These are phyloP conservation scores for Gossypium turneri DNA, from an alignment of 345 rosid genomes.

Conservation along the genomic window DNA sequence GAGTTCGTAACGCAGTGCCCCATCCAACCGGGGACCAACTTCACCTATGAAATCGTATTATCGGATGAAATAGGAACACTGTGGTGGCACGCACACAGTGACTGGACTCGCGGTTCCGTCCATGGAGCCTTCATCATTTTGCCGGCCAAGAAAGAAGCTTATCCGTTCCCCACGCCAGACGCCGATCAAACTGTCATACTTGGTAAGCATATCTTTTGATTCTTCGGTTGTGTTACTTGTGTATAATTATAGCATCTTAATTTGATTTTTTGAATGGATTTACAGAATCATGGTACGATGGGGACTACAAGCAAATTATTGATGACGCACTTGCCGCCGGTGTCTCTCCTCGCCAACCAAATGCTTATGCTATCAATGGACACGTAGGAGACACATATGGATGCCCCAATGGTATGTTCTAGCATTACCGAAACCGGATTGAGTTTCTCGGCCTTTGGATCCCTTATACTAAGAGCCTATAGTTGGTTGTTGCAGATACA, in stretches of 20 bases:
- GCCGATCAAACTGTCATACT: slow-evolving; percentile 31
- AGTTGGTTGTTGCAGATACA: slow-evolving; percentile 5
- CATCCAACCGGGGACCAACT: slow-evolving; percentile 33
- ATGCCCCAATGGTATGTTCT: no score
- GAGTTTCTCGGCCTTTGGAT: no score
- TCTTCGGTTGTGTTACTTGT: neutral
- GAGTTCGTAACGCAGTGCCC: slow-evolving; percentile 3
- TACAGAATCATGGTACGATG: slow-evolving; percentile 22
- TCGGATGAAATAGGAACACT: slow-evolving; percentile 36
- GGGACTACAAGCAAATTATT: slow-evolving; percentile 4
- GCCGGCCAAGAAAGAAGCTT: slow-evolving; percentile 22
- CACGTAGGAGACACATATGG: neutral
- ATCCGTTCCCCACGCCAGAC: slow-evolving; percentile 28
- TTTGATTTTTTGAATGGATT: neutral
- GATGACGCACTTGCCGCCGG: neutral
- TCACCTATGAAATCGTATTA: slow-evolving; percentile 22
- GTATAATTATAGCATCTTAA: neutral
- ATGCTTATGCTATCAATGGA: no score
- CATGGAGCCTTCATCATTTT: slow-evolving; percentile 36
- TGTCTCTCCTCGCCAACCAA: no score
- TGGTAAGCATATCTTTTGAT: slow-evolving; percentile 10
- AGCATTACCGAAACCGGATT: no score
- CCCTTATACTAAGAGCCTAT: neutral
- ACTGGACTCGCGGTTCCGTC: slow-evolving; percentile 44
- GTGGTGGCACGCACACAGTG: slow-evolving; percentile 60